Conservation (phyloP, 495 filamentous ascomycete species). For the Talaromyces liani region DNA sequence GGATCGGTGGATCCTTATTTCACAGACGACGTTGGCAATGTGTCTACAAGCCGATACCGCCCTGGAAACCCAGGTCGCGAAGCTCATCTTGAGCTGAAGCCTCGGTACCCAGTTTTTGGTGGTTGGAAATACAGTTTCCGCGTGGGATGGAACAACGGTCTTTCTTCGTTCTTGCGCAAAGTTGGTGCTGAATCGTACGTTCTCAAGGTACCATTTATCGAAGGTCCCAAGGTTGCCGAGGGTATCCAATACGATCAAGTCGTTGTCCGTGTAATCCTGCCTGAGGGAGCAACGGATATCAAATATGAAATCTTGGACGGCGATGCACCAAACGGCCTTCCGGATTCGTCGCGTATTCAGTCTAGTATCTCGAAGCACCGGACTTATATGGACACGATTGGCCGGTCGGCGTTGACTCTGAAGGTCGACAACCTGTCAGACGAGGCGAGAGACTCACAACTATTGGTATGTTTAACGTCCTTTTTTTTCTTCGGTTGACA, state of each 20-base stretch:
- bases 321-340: conserved; percentile 30
- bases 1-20: conserved; percentile 85
- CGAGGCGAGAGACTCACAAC: conserved; percentile 69
- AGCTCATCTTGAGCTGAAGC: conserved; percentile 79
- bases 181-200: conserved; percentile 58
- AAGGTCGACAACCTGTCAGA: conserved; percentile 82
- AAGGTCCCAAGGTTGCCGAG: conserved; percentile 79
- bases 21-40: conserved; percentile 94
- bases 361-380: conserved; percentile 55
- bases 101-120: conserved; percentile 88
- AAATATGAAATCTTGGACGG: conserved; percentile 33
- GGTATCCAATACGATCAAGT: conserved; percentile 80
- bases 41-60: conserved; percentile 86
- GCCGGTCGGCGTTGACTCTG: conserved; percentile 75
- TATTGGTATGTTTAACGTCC: conserved; percentile 48
- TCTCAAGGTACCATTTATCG: conserved; percentile 92
- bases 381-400: conserved; percentile 91
- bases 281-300: conserved; percentile 84
- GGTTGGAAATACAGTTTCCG: conserved; percentile 97
- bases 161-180: conserved; percentile 66
- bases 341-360: conserved; percentile 24
- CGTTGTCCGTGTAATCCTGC: conserved; percentile 72
- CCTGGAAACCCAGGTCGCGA: conserved; percentile 60
- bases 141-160: conserved; percentile 86
- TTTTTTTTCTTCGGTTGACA: background rate